phyloP scores from a whole-genome alignment of 768 basidiomycete species.

The Mycena amicta region DNA sequence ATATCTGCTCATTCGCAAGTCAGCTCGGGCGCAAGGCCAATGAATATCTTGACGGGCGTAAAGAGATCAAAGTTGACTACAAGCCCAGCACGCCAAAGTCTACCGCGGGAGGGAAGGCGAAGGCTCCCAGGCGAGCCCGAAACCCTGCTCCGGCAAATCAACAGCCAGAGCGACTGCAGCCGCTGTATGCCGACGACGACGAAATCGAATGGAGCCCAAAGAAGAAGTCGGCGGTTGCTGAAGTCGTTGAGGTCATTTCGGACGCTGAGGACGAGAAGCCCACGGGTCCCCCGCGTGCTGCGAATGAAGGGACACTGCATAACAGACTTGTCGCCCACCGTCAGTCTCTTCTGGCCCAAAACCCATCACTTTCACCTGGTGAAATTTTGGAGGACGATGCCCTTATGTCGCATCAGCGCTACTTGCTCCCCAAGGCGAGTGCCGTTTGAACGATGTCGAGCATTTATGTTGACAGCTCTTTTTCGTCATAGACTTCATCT shows the following conservation, averaged over 20 bases:
- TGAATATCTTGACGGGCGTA: constrained; percentile 28
- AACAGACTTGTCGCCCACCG: constrained; percentile 7
- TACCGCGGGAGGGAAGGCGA: constrained; percentile 20
- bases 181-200: constrained; percentile 29
- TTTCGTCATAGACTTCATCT: constrained; percentile 36
- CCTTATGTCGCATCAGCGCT: constrained; percentile 39
- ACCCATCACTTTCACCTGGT: constrained; percentile 28
- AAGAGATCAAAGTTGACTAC: constrained; percentile 33
- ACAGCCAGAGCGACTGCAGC: constrained; percentile 29
- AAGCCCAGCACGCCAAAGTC: constrained; percentile 27
- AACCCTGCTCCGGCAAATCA: constrained; percentile 24
- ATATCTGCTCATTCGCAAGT: not conserved
- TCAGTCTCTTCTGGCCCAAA: constrained; percentile 30
- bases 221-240: not conserved
- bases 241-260: constrained; percentile 27
- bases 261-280: constrained; percentile 6
- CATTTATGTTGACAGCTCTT: not conserved
- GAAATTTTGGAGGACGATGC: constrained; percentile 39
- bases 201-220: constrained; percentile 18
- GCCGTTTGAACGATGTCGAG: not conserved
- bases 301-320: constrained; percentile 1
- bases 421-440: constrained; percentile 45
- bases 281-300: not conserved
- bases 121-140: constrained; percentile 25
- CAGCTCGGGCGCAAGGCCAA: constrained; percentile 40